Conservation (phyloP, 164 flowering plant genomes). For the Nelumbo lutea region DNA sequence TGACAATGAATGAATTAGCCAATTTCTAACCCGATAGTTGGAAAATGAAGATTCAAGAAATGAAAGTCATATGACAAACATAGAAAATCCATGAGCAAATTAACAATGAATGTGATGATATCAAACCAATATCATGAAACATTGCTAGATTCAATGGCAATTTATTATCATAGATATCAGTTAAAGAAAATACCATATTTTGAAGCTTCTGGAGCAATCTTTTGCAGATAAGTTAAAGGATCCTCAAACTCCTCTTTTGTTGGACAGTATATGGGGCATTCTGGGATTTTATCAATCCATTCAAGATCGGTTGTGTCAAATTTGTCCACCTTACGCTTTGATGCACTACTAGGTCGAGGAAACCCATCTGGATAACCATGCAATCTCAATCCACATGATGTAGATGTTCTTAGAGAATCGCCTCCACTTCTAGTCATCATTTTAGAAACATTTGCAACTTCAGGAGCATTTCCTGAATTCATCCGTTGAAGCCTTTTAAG, state of each 20-base stretch:
- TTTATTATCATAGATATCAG: background rate
- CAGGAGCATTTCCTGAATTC: slow-evolving; percentile 39
- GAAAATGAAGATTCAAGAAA: background rate
- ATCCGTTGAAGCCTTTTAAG: slow-evolving; percentile 62
- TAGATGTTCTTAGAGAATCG: slow-evolving; percentile 67
- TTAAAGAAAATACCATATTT: slow-evolving; percentile 56
- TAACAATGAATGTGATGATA: background rate
- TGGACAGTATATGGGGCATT: slow-evolving; percentile 82
- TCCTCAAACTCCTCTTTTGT: slow-evolving; percentile 93
- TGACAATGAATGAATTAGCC: background rate
- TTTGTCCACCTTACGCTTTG: slow-evolving; percentile 64
- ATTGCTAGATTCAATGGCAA: background rate
- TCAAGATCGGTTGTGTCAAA: slow-evolving; percentile 53
- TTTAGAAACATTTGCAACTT: slow-evolving; percentile 26
- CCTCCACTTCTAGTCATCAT: slow-evolving; percentile 83
- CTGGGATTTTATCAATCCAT: slow-evolving; percentile 79
- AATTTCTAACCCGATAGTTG: background rate
- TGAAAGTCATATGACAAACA: background rate
- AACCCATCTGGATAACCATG: slow-evolving; percentile 28
- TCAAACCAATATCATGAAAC: background rate
- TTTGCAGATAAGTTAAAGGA: slow-evolving; percentile 82
- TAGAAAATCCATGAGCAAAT: background rate
- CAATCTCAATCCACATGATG: slow-evolving; percentile 65
- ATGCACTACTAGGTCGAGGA: slow-evolving; percentile 25
- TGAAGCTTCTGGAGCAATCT: slow-evolving; percentile 93